Conservation (phyloP, 1,284 basidiomycete genomes). For the Irpex sp. region DNA sequence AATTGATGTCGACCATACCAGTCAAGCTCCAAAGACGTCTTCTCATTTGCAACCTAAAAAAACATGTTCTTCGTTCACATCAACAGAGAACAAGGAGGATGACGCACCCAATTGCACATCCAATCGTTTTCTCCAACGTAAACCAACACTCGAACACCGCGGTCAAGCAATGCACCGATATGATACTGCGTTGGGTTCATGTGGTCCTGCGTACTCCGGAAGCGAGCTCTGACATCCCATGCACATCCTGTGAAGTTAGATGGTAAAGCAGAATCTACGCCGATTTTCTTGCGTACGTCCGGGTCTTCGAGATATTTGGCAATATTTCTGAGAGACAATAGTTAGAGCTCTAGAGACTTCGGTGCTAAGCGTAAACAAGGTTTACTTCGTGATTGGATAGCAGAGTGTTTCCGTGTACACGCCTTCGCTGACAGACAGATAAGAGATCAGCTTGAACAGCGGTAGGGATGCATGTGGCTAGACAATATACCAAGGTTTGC, state of each 20-base stretch:
- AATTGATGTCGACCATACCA: constrained; percentile 60
- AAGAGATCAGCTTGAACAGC: not conserved
- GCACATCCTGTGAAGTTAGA: constrained; percentile 50
- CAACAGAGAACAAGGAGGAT: not conserved
- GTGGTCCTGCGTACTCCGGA: constrained; percentile 36
- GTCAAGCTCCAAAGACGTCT: constrained; percentile 57
- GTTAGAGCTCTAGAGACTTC: no score
- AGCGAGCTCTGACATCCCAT: constrained; percentile 37
- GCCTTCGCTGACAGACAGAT: not conserved
- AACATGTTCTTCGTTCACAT: not conserved
- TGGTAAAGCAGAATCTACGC: constrained; percentile 45
- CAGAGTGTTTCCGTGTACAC: constrained; percentile 19
- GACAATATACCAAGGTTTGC: constrained; percentile 20
- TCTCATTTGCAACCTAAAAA: constrained; percentile 49
- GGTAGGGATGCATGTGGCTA: not conserved
- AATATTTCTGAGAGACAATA: constrained; percentile 29
- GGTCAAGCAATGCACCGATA: constrained; percentile 70
- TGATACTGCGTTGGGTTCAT: constrained; percentile 48
- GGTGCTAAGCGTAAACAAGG: no score
- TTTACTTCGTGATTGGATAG: constrained; percentile 21
- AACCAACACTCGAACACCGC: constrained; percentile 71
- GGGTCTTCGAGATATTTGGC: constrained; percentile 52
- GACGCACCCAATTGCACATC: constrained; percentile 67
- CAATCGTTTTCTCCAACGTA: constrained; percentile 74
- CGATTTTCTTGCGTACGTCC: constrained; percentile 50